A percentile compares a stretch with the other conserved stretches of the same genome.
phyloP scores from a whole-genome alignment of 2,329 filamentous ascomycete genomes.

The Penicillium occitanis region DNA sequence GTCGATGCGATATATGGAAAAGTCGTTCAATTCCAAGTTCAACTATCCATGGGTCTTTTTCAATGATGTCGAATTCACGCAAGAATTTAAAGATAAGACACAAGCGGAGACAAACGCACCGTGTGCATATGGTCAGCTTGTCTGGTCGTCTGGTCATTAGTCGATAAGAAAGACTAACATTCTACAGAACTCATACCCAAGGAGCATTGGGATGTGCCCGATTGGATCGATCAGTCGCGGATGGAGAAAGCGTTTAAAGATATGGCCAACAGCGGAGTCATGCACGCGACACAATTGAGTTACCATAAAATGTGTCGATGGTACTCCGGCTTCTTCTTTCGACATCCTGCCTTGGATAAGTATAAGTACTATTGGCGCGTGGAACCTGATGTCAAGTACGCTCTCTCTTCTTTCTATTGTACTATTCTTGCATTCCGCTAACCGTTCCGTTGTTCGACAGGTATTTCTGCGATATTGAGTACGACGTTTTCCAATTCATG shows the following conservation, averaged over 20 bases:
- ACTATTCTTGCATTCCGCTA: background rate
- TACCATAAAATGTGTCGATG: conserved; percentile 99
- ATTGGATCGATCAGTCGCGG: conserved; percentile 87
- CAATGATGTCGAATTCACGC: conserved; percentile 92
- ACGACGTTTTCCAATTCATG: conserved; percentile 98
- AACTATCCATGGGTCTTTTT: conserved; percentile 99
- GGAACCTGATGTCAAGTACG: conserved; percentile 88
- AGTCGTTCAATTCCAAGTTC: conserved; percentile 97
- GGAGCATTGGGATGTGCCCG: conserved; percentile 89
- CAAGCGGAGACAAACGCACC: conserved; percentile 84
- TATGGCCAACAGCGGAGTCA: conserved; percentile 78
- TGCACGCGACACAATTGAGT: conserved; percentile 83
- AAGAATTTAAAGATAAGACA: conserved; percentile 89
- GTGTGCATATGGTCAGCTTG: conserved; percentile 71
- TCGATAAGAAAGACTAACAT: background rate
- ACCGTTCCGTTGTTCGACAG: background rate
- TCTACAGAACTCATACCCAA: conserved; percentile 69
- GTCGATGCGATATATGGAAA: conserved; percentile 87
- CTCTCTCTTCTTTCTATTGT: background rate
- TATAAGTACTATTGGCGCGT: conserved; percentile 97
- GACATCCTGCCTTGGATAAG: conserved; percentile 80
- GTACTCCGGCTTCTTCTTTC: conserved; percentile 98
- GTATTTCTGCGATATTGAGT: conserved; percentile 95
- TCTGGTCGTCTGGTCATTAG: background rate
- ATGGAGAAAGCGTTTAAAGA: conserved; percentile 81